phyloP scores from a whole-genome alignment of 495 filamentous ascomycete genomes.

The Neurospora discreta region DNA sequence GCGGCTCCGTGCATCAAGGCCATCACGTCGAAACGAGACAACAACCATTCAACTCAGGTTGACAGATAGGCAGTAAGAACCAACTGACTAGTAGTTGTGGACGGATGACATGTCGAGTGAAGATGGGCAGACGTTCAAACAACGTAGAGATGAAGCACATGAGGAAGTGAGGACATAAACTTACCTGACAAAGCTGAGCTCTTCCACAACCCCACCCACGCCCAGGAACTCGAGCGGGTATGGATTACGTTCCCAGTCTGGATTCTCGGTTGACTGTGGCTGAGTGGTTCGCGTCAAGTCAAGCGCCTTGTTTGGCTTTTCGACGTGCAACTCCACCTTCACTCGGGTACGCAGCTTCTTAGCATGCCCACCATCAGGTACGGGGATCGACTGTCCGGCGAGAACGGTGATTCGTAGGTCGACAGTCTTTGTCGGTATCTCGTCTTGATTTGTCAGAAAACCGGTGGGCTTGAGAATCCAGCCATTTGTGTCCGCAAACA shows the following conservation, averaged over 20 bases:
- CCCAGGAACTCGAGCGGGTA: conserved; percentile 26
- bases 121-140: not conserved
- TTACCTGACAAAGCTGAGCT: conserved; percentile 40
- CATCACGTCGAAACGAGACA: not conserved
- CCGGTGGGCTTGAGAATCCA: conserved; percentile 79
- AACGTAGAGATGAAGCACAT: not conserved
- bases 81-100: not conserved
- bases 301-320: conserved; percentile 34
- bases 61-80: not conserved
- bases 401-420: conserved; percentile 34
- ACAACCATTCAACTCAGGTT: not conserved
- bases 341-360: conserved; percentile 36
- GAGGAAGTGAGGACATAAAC: conserved; percentile 1
- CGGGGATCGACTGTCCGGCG: conserved; percentile 32
- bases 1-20: not conserved
- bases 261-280: conserved; percentile 26
- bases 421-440: conserved; percentile 17
- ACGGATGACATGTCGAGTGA: not conserved
- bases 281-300: conserved; percentile 25
- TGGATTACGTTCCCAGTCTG: conserved; percentile 25
- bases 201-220: conserved; percentile 29
- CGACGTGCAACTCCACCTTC: conserved; percentile 72
- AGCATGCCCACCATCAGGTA: conserved; percentile 16
- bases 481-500: conserved; percentile 75
- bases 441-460: conserved; percentile 18